Evolutionary conservation across 352 stramenopile genomes (phyloP).

Genomic region (Globisporangium viniferum): DNA sequence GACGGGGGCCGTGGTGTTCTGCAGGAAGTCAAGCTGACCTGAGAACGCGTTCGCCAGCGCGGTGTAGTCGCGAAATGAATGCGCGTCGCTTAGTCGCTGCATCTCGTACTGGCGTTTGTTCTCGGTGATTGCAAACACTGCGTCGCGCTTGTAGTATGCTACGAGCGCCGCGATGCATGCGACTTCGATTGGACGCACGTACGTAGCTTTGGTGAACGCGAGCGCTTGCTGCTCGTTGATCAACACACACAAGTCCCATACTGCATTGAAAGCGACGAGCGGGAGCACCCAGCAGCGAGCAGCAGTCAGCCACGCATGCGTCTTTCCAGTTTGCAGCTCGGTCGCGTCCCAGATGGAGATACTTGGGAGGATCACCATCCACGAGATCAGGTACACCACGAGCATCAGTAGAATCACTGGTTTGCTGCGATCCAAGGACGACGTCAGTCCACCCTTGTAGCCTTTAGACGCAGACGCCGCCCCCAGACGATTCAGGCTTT

Average conservation of each 20-base stretch:
- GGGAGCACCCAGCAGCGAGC: slow-evolving; percentile 35
- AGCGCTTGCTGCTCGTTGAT: slow-evolving; percentile 28
- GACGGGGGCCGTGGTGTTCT: slow-evolving; percentile 14
- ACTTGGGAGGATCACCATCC: slow-evolving; percentile 44
- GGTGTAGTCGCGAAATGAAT: slow-evolving; percentile 20
- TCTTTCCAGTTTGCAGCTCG: slow-evolving; percentile 18
- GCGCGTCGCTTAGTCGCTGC: slow-evolving; percentile 21
- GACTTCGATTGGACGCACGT: slow-evolving; percentile 32
- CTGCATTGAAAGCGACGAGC: slow-evolving; percentile 30
- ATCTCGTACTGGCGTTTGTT: slow-evolving; percentile 13
- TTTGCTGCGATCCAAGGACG: slow-evolving; percentile 36
- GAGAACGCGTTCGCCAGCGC: slow-evolving; percentile 28
- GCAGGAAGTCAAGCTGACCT: slow-evolving; percentile 15
- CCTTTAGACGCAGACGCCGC: slow-evolving; percentile 7
- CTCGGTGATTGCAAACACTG: slow-evolving; percentile 19
- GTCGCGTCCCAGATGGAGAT: slow-evolving; percentile 28
- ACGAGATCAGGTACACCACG: slow-evolving; percentile 41
- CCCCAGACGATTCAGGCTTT: slow-evolving; percentile 16
- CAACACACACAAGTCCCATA: slow-evolving; percentile 33
- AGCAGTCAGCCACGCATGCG: slow-evolving; percentile 35
- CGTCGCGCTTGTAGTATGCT: slow-evolving; percentile 5
- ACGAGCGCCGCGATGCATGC: slow-evolving; percentile 17
- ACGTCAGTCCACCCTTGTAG: slow-evolving; percentile 34
- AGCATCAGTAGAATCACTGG: slow-evolving; percentile 31
- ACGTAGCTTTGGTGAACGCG: slow-evolving; percentile 26